Evolutionary conservation across 1,284 basidiomycete species (phyloP), one percentile per base, ranked within the genome.

Genomic region (Filobasidium uniguttulatum): DNA sequence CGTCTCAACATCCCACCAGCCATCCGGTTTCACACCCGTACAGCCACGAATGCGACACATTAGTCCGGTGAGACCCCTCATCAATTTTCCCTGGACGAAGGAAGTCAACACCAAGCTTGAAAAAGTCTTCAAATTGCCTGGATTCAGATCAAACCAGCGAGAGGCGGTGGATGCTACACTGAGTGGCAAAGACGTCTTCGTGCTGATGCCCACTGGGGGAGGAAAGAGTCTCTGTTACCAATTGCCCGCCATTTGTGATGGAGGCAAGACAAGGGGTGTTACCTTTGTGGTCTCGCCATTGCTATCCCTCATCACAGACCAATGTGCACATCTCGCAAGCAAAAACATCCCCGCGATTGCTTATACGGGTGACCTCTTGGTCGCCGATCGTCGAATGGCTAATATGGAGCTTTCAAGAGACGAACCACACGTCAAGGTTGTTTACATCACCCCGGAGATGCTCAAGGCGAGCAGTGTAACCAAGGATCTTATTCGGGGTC

Each of bases 391-490:
- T 59, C 58, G 65, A 34, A 62, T 68, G 37, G 74, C 70, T 52
- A 72, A 60, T 64, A 74, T 37, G 68, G 76, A 53, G 71, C 73
- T 69, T 63, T 69, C 46, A 59, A 67, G 49, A 59, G 70, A 23
- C 30, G 66, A 63, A 44, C 66, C 64, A 55, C 67, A 52, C 57
- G 73, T 66, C 15, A 69, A 72, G 35, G 80, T 97, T 6, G 74
- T 93, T 3, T 98, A 97, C 60, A 76, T 93, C n/a, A 96, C 93
- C 0, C 93, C 94, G 0, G 94, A 98, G 68, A 85, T 85, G 68
- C 69, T 93, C 49, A 75, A 77, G 22, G 48, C 44, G 33, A 77
- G 78, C 59, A 85, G 78, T 45, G 68, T 69, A 0, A 61, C 64
- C n/a, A 75, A 72, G 57, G 66, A 64, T 7, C 75, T 83, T 19